Percentiles rank a stretch among this genome's conserved stretches.
Evolutionary conservation across 345 rosid genomes (phyloP).

Genomic region (Draba incana): DNA sequence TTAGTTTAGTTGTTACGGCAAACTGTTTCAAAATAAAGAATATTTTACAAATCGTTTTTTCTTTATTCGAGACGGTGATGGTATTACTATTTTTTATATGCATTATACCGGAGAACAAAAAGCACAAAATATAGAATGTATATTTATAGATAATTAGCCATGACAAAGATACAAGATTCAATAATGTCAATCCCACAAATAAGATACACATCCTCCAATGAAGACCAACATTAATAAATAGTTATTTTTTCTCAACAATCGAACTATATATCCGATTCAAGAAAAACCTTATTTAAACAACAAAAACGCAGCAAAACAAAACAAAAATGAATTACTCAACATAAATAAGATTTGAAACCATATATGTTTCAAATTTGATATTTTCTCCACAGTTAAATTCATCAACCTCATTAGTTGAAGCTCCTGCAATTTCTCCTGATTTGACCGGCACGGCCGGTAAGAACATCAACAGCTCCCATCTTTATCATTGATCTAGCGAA

Average conservation of each 20-base stretch:
- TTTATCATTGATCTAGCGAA: slow-evolving; percentile 71
- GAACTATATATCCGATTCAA: slow-evolving; percentile 24
- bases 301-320: slow-evolving; percentile 8
- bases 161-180: slow-evolving; percentile 16
- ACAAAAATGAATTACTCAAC: slow-evolving; percentile 14
- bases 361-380: slow-evolving; percentile 5
- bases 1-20: too few relatives aligned
- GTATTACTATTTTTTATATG: too few relatives aligned
- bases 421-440: slow-evolving; percentile 66
- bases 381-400: background rate
- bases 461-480: slow-evolving; percentile 68
- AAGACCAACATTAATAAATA: slow-evolving; percentile 23
- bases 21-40: too few relatives aligned
- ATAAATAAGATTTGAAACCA: slow-evolving; percentile 7
- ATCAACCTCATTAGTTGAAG: slow-evolving; percentile 37
- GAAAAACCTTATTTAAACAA: slow-evolving; percentile 31
- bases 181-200: slow-evolving; percentile 19
- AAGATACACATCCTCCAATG: slow-evolving; percentile 7
- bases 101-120: background rate
- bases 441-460: slow-evolving; percentile 65
- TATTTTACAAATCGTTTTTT: too few relatives aligned
- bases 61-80: too few relatives aligned
- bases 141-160: slow-evolving; percentile 4
- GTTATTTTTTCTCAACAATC: slow-evolving; percentile 5
- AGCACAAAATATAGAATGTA: background rate